A percentile compares a stretch with the other conserved stretches of the same genome.
Evolutionary conservation across 257 asterid genomes (phyloP).

Genomic region (Scutellaria barbata): DNA sequence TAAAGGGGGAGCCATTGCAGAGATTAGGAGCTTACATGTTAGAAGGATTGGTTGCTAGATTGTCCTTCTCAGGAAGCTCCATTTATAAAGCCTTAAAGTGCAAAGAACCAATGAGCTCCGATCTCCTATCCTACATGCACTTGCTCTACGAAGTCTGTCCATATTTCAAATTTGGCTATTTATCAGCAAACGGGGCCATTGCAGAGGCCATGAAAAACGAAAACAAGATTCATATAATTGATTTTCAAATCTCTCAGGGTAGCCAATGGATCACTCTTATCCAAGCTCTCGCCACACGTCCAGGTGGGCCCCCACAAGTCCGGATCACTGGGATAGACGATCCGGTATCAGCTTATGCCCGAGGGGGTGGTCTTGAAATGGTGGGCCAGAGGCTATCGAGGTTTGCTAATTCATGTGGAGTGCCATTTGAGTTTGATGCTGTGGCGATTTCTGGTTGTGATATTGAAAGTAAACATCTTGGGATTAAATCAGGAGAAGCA

Average conservation of each 20-base stretch:
- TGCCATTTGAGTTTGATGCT: conserved; percentile 41
- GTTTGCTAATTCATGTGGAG: conserved; percentile 34
- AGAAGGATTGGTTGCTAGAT: conserved; percentile 44
- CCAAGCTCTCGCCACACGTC: conserved; percentile 40
- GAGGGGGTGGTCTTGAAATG: conserved; percentile 38
- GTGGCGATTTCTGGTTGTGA: conserved; percentile 36
- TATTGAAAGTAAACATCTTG: conserved; percentile 21
- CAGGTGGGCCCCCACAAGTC: conserved; percentile 42
- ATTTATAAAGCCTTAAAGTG: conserved; percentile 38
- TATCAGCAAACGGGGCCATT: conserved; percentile 45
- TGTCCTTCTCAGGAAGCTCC: conserved; percentile 40
- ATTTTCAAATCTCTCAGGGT: conserved; percentile 44
- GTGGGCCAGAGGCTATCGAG: conserved; percentile 37
- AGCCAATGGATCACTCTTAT: conserved; percentile 44
- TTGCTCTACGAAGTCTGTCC: conserved; percentile 43
- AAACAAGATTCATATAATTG: conserved; percentile 36
- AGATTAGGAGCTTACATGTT: conserved; percentile 47
- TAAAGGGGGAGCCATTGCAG: conserved; percentile 45
- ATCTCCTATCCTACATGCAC: conserved; percentile 42
- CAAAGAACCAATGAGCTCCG: conserved; percentile 38
- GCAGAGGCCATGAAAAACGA: conserved; percentile 46
- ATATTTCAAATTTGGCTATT: conserved; percentile 44
- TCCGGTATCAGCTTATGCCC: conserved; percentile 29
- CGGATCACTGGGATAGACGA: conserved; percentile 47
- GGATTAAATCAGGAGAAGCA: conserved; percentile 33